Base-by-base conservation (phyloP, 345 rosid genomes). In the Carallia brachiata region DNA sequence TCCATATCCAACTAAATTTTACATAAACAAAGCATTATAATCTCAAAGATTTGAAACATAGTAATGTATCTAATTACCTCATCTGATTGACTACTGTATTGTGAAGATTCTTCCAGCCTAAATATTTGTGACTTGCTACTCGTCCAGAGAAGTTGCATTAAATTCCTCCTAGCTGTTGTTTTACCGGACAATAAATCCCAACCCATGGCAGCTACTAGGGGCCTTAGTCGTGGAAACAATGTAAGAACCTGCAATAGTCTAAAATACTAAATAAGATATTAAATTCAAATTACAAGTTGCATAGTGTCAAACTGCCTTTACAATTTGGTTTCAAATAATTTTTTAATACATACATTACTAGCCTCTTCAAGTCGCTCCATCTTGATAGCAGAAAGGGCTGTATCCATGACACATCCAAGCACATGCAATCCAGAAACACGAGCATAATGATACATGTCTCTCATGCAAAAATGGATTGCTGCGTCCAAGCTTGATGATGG, bases 121-220 rank as follows among this genome's bases (percentile, higher is more conserved):
- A 81, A 70, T 32, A 78, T 86, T 78, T 84, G 90, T 6, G 93
- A 90, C 70, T 83, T 85, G 69, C 34, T 63, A 32, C 87, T 84
- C 34, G 79, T 83, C 95, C 98, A 94, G 44, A 91, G 82, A 66
- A 87, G 82, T 77, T 85, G 93, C 97, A 94, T 85, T 75, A 94
- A 77, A 62, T 86, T 86, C 78, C 88, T 84, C 66, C 97, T 86
- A 60, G 78, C 70, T 67, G 75, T 65, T 53, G 98, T 88, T 81
- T 91, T 89, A 58, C 95, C 91, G 68, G 84, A 75, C 78, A 94
- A 78, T 50, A 94, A 79, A 85, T 94, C 98, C 98, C 98, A 94
- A 57, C 97, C 97, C 96, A 94, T 94, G 64, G 88, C 86, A 73
- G 97, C 98, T 70, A 91, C 87, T 52, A 94, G 62, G 23, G 98